Conservation (phyloP, 176 grass and related monocot species). For the Pontederia paniculata region DNA sequence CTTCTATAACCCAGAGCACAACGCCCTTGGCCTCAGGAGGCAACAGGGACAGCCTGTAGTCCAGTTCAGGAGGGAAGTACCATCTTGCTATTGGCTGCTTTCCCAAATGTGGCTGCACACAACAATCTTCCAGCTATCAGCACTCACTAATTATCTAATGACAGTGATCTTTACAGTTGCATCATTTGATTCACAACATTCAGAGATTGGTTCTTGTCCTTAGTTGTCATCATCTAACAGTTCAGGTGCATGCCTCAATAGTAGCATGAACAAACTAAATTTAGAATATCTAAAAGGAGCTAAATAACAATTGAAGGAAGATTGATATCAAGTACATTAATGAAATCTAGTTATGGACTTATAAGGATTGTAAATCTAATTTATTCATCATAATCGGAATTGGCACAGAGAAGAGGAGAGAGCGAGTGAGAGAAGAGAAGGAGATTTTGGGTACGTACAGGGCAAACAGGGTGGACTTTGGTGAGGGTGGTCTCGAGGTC, state of each 20-base stretch:
- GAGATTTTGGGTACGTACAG: slow-evolving; percentile 14
- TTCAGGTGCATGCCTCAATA: too few relatives aligned
- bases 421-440: background rate
- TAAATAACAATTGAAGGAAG: too few relatives aligned
- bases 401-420: background rate
- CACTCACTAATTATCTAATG: background rate
- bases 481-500: slow-evolving; percentile 78
- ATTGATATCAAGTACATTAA: too few relatives aligned
- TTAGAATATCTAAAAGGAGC: too few relatives aligned
- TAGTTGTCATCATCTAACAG: too few relatives aligned
- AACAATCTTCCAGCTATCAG: background rate
- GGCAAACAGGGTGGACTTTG: slow-evolving; percentile 92
- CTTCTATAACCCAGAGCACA: slow-evolving; percentile 74
- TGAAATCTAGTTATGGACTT: too few relatives aligned
- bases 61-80: slow-evolving; percentile 93
- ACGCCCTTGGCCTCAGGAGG: slow-evolving; percentile 84
- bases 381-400: background rate
- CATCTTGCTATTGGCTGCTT: slow-evolving; percentile 83
- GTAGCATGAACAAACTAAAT: too few relatives aligned
- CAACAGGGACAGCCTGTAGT: slow-evolving; percentile 79
- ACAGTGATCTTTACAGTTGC: too few relatives aligned
- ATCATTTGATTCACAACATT: too few relatives aligned
- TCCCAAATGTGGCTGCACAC: slow-evolving; percentile 65
- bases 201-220: too few relatives aligned
- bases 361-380: too few relatives aligned